These are phyloP conservation scores for Echium plantagineum DNA, from an alignment of 257 asterid genomes.

Conservation along the genomic window DNA sequence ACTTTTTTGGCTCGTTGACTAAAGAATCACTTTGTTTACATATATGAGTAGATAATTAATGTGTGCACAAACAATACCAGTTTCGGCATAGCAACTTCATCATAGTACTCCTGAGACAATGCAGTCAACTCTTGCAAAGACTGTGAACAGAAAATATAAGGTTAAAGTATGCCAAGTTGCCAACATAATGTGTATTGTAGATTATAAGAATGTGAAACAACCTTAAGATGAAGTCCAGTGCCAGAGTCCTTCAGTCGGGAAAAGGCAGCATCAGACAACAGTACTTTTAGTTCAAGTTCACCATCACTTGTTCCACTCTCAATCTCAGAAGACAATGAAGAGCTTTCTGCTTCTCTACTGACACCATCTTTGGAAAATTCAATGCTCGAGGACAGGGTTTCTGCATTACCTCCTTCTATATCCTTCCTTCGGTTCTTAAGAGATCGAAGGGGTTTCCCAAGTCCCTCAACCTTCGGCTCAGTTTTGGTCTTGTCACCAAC, in stretches of 20 bases:
- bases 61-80: slow-evolving; percentile 43
- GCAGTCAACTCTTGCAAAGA: slow-evolving; percentile 64
- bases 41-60: no score
- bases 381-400: slow-evolving; percentile 30
- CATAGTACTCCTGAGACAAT: slow-evolving; percentile 13
- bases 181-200: slow-evolving; percentile 7
- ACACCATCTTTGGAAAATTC: slow-evolving; percentile 28
- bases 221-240: slow-evolving; percentile 90
- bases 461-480: slow-evolving; percentile 95
- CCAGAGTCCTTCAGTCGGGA: slow-evolving; percentile 70
- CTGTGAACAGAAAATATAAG: slow-evolving; percentile 32
- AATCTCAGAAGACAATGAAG: slow-evolving; percentile 20
- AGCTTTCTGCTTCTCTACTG: slow-evolving; percentile 38
- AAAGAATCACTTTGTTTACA: no score
- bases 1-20: no score
- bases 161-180: slow-evolving; percentile 21
- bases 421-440: slow-evolving; percentile 67
- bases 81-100: slow-evolving; percentile 53
- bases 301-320: slow-evolving; percentile 41
- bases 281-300: slow-evolving; percentile 45
- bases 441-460: slow-evolving; percentile 82
- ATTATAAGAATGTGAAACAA: slow-evolving; percentile 13
- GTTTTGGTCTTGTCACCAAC: slow-evolving; percentile 52
- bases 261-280: slow-evolving; percentile 66
- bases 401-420: slow-evolving; percentile 32